Percentiles rank a stretch among this genome's conserved stretches.
Conservation (phyloP, 768 basidiomycete species). For the Lentinula sp. region DNA sequence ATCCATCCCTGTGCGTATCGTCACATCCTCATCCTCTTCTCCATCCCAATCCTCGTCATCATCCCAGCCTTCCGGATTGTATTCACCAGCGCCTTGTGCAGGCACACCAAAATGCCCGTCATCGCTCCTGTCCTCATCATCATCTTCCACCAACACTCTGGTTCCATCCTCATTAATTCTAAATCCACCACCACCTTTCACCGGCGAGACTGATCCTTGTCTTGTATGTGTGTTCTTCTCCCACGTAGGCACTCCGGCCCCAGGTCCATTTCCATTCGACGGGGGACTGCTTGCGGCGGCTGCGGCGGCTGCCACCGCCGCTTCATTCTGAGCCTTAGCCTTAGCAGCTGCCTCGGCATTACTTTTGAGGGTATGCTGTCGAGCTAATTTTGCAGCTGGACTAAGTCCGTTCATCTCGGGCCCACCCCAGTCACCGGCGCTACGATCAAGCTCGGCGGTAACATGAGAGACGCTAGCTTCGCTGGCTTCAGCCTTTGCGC, state of each 20-base stretch:
- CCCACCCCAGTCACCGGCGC: constrained; percentile 53
- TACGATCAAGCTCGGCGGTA: constrained; percentile 77
- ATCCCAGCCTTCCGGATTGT: constrained; percentile 59
- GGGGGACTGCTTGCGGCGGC: constrained; percentile 21
- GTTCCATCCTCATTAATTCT: constrained; percentile 62
- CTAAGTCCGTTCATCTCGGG: constrained; percentile 67
- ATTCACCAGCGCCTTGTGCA: constrained; percentile 18
- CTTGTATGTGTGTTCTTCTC: constrained; percentile 74
- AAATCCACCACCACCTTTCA: constrained; percentile 30
- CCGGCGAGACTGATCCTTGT: constrained; percentile 39
- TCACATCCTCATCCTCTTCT: constrained; percentile 66
- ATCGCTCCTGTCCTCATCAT: constrained; percentile 55
- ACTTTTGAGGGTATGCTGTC: constrained; percentile 88
- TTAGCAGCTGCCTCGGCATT: constrained; percentile 74
- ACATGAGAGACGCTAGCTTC: constrained; percentile 75
- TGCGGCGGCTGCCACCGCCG: constrained; percentile 38
- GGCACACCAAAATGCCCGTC: constrained; percentile 42
- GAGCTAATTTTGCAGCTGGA: constrained; percentile 83
- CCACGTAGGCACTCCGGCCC: constrained; percentile 58
- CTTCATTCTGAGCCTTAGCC: constrained; percentile 53
- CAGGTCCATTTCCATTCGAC: constrained; percentile 21
- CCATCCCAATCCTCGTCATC: constrained; percentile 78
- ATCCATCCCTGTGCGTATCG: constrained; percentile 60
- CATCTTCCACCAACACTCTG: constrained; percentile 61
- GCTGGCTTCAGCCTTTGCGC: constrained; percentile 57